Base-by-base conservation (phyloP, 768 basidiomycete genomes). In the Naematelia aurantialba region DNA sequence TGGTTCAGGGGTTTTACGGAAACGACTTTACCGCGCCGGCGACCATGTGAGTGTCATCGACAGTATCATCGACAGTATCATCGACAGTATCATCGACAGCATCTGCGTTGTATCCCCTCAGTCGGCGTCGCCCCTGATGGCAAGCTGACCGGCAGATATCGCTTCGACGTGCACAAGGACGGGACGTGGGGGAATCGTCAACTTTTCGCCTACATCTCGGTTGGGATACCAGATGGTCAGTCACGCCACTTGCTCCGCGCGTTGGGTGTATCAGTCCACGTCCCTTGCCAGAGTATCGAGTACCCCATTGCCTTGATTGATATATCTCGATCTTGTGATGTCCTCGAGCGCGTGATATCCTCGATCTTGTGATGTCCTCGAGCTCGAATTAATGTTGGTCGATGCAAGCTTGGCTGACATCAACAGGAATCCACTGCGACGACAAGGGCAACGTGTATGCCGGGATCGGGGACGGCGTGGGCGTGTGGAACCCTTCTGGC, bases 31-130 rank as follows among this genome's bases (percentile, higher is more conserved):
- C 85, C 0, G 72, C 79, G 11, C 86, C 87, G 17, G 81, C 86
- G 4, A 87, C 86, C 0, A 83, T 89, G 87, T 86, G 66, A 71
- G 85, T 68, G 27, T n/a, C 25, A 46, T 34, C 11, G 1, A 21
- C 13, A 39, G n/a, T 56, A n/a, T n/a, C n/a, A n/a, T n/a, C n/a
- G n/a, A n/a, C n/a, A n/a, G n/a, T n/a, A n/a, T n/a, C n/a, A n/a
- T n/a, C n/a, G n/a, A n/a, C n/a, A n/a, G n/a, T n/a, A n/a, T n/a
- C n/a, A n/a, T n/a, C n/a, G n/a, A n/a, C n/a, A n/a, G n/a, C n/a
- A n/a, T n/a, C n/a, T n/a, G n/a, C n/a, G n/a, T n/a, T n/a, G n/a
- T n/a, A n/a, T n/a, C n/a, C n/a, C n/a, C n/a, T n/a, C n/a, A n/a
- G n/a, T n/a, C 8, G 4, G 31, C n/a, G 22, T 14, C 31, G 26